Evolutionary conservation across 1,139 yeast genomes (phyloP).

Genomic region (Pichia sp.): DNA sequence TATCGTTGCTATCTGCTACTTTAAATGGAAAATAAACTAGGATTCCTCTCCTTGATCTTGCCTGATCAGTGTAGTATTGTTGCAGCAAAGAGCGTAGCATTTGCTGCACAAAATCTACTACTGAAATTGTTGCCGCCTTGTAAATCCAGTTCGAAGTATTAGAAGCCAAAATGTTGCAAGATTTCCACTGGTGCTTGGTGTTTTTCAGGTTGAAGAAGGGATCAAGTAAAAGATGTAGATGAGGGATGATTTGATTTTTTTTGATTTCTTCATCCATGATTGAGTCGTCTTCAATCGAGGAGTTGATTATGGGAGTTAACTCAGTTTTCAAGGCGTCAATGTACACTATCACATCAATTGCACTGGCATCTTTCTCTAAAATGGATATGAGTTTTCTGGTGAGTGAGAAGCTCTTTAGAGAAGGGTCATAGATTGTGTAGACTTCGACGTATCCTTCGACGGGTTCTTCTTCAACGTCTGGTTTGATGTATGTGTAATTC

Average conservation of each 20-base stretch:
- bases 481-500: slow-evolving; percentile 10
- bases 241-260: slow-evolving; percentile 1
- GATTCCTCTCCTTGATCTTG: not conserved
- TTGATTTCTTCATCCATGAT: not conserved
- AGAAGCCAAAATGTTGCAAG: slow-evolving; percentile 5
- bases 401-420: not conserved
- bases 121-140: slow-evolving; percentile 16
- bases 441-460: slow-evolving; percentile 2
- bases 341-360: not conserved
- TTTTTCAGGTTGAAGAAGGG: not conserved
- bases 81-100: slow-evolving; percentile 44
- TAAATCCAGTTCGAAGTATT: slow-evolving; percentile 19
- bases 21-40: slow-evolving; percentile 6
- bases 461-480: not conserved
- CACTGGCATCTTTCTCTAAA: not conserved
- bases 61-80: not conserved
- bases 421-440: slow-evolving; percentile 8
- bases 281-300: not conserved
- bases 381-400: not conserved
- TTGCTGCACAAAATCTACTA: slow-evolving; percentile 50
- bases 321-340: not conserved
- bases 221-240: not conserved
- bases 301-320: not conserved
- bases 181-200: slow-evolving; percentile 8
- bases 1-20: not conserved